phyloP scores from a whole-genome alignment of 1,139 yeast species.

The Pneumocystis oryctolagi region DNA sequence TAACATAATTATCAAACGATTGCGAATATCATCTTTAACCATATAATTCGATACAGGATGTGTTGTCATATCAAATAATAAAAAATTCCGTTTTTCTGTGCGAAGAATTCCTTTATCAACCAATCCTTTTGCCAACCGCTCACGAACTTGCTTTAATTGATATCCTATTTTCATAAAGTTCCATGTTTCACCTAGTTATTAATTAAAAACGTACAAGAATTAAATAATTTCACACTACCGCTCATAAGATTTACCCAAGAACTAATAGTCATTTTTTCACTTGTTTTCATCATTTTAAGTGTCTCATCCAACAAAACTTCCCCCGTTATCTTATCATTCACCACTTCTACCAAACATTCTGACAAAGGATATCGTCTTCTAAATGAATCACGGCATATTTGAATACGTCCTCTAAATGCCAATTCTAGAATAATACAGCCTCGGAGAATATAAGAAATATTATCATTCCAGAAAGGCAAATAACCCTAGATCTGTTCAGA shows the following conservation, averaged over 20 bases:
- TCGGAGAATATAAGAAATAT: conserved; percentile 85
- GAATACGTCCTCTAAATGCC: conserved; percentile 77
- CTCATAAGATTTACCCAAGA: conserved; percentile 89
- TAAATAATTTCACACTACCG: conserved; percentile 29
- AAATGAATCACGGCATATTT: conserved; percentile 86
- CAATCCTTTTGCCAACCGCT: conserved; percentile 85
- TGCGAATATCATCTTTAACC: conserved; percentile 63
- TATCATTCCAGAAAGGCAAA: conserved; percentile 94
- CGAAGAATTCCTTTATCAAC: conserved; percentile 96
- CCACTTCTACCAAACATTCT: conserved; percentile 76
- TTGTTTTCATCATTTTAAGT: conserved; percentile 71
- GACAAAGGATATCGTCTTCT: conserved; percentile 75
- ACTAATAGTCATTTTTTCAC: conserved; percentile 67
- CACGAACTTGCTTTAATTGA: conserved; percentile 93
- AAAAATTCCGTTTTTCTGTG: conserved; percentile 88
- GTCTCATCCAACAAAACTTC: conserved; percentile 92
- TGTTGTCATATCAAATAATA: conserved; percentile 94
- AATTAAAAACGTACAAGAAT: not conserved
- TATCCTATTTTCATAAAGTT: conserved; percentile 84
- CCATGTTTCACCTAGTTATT: conserved; percentile 60
- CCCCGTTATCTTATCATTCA: conserved; percentile 78
- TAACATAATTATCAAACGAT: conserved; percentile 55
- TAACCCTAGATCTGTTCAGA: conserved; percentile 39
- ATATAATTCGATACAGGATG: conserved; percentile 86
- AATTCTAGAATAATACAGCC: conserved; percentile 87